Base-by-base conservation (phyloP, 805 yeast species). In the Nadsonia fulvescens region DNA sequence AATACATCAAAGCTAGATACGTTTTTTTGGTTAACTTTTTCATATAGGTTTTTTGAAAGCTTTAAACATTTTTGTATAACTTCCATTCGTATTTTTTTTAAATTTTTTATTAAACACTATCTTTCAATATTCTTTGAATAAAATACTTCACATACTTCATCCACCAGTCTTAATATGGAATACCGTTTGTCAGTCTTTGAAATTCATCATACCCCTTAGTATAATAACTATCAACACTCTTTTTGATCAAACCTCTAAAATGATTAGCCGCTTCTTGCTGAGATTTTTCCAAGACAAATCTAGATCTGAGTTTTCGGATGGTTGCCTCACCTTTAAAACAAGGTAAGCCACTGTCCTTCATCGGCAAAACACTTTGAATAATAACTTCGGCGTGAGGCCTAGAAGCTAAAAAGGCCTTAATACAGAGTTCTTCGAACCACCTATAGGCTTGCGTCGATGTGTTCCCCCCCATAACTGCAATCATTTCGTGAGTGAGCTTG, bases 151-250 rank as follows among this genome's bases (percentile, higher is more conserved):
- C n/a, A n/a, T n/a, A n/a, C n/a, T n/a, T n/a, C n/a, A n/a, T n/a
- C n/a, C n/a, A n/a, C n/a, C n/a, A n/a, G n/a, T n/a, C n/a, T n/a
- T 40, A 83, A 44, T 83, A 86, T 10, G 98, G 98, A 48, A 89
- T 89, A 32, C 99, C 99, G 43, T 89, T 89, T 18, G 98, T 89
- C 37, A 89, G 49, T 42, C 92, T 62, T 53, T 89, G 99, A 69
- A 89, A 89, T 54, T 83, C 95, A 46, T 89, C 99, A 50, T 89
- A 89, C 12, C 94, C 96, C 44, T 73, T 77, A 18, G 98, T 89
- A 43, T 74, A 81, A 41, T 69, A 54, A 51, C 92, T 76, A 49
- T 86, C 96, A 49, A 70, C 75, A 32, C 91, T 71, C 54, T 73
- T 76, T 36, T 58, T 61, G 35, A 89, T 72, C 52, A 89, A 62